Evolutionary conservation across 345 rosid species (phyloP), one percentile per base, ranked within the genome.

Genomic region (Citrus maxima): DNA sequence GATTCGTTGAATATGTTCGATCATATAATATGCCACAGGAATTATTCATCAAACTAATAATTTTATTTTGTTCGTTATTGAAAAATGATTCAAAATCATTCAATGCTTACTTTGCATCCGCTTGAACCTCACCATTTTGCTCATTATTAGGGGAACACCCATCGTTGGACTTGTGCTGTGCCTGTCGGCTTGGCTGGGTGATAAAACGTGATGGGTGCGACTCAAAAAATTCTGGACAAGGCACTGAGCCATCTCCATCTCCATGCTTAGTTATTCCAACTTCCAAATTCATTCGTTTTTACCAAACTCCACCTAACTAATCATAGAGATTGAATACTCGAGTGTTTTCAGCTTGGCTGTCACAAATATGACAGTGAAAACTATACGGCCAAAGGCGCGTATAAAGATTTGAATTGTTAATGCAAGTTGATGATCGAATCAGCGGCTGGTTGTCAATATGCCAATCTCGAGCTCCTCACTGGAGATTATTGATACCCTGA

Each of bases 241-340:
- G 24, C 67, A 60, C 46, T 13, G 51, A 46, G 51, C 51, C 18
- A 13, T 46, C 51, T 46, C 16, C 51, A 3, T 46, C 51, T 46
- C 51, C 51, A 46, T 46, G 51, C 18, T 46, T 46, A 46, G 4
- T 46, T 46, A 46, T 46, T 13, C 18, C 51, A 12, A 46, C 51
- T 46, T 46, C 4, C 18, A 46, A 12, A 12, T 46, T 14, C 51
- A 46, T 46, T 46, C 16, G 46, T 46, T 12, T 46, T 46, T 46
- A 46, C 60, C n/a, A 28, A 70, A 30, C 28, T 60, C 67, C 14
- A 63, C 77, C 77, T 1, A 74, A 62, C 60, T 40, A 74, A 74
- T 61, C 69, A 74, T 61, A 16, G 67, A 60, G 16, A 10, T 42
- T 42, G 16, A 42, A 46, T 19, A 19, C 16, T n/a, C 68, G 12